Evolutionary conservation across 257 asterid genomes (phyloP).

Genomic region (Jasminum sambac): DNA sequence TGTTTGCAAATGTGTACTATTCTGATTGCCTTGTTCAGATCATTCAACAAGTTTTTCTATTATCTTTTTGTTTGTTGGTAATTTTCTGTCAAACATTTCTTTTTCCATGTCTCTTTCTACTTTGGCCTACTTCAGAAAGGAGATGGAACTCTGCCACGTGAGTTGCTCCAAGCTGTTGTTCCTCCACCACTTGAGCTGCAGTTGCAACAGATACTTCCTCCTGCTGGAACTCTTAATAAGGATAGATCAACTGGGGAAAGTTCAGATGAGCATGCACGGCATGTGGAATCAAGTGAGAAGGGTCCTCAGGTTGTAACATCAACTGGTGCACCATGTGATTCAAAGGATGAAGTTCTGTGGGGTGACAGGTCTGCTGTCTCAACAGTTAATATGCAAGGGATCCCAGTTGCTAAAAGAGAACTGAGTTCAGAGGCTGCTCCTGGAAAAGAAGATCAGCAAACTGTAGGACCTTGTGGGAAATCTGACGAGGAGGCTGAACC

Average conservation of each 20-base stretch:
- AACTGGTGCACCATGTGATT: slow-evolving; percentile 37
- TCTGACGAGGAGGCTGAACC: slow-evolving; percentile 66
- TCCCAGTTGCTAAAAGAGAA: slow-evolving; percentile 47
- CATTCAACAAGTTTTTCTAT: slow-evolving; percentile 8
- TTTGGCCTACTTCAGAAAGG: slow-evolving; percentile 71
- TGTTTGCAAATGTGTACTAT: slow-evolving; percentile 8
- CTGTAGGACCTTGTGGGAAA: slow-evolving; percentile 47
- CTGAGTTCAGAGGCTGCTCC: slow-evolving; percentile 51
- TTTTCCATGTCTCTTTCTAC: slow-evolving; percentile 12
- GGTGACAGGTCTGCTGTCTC: slow-evolving; percentile 51
- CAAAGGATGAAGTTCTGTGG: slow-evolving; percentile 55
- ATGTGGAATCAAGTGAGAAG: slow-evolving; percentile 55
- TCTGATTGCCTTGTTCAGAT: slow-evolving; percentile 18
- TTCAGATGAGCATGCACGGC: slow-evolving; percentile 54
- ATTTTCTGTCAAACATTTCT: slow-evolving; percentile 16
- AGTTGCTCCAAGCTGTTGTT: slow-evolving; percentile 83
- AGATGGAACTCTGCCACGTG: slow-evolving; percentile 85
- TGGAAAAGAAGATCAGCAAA: slow-evolving; percentile 72
- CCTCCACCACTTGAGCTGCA: slow-evolving; percentile 83
- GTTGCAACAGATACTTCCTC: slow-evolving; percentile 49
- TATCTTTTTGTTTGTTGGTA: slow-evolving; percentile 11
- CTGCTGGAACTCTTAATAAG: slow-evolving; percentile 49
- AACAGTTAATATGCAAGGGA: slow-evolving; percentile 39
- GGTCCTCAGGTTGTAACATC: slow-evolving; percentile 46
- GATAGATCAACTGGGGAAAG: slow-evolving; percentile 54